Evolutionary conservation across 306 rosid species (phyloP), one percentile per base, ranked within the genome.

Genomic region (Mimosa bimucronata): DNA sequence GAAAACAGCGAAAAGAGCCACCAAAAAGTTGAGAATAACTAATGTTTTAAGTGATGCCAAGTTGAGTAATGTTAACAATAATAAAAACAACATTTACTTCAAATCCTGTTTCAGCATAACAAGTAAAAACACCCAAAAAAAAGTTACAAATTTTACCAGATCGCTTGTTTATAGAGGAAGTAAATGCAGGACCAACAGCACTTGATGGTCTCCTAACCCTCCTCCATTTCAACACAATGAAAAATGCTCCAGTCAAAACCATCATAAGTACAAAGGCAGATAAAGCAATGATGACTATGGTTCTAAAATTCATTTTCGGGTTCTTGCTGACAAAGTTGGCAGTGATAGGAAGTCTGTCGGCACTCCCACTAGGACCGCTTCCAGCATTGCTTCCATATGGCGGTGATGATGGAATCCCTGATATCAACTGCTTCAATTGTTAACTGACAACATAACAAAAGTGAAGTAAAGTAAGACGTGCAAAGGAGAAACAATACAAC

Each of bases 201-300:
- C 66, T 88, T 80, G 98, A 88, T 52, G 94, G 94, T 75, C 89
- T 86, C 85, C 90, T 82, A 76, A 58, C 76, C 87, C 82, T 92
- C 87, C 89, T 84, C 97, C 97, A 92, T 85, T 92, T 89, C 62
- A 90, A 50, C 75, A 88, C 13, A 21, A 92, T 31, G 46, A 34
- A 84, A 81, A 92, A 60, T 66, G 91, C 90, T 84, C 91, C 98
- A 83, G 84, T 77, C 60, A 91, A 81, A 66, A 84, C 92, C 83
- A 94, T 41, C 65, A 92, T 79, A 83, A 92, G 84, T 62, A 94
- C 88, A 87, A 89, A 86, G 77, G 91, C 93, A 79, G 97, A 94
- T 79, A 91, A 66, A 85, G 90, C 85, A 72, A 92, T 87, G 71
- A 91, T 85, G 76, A 85, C 82, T 85, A 91, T 85, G 40, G 89